Evolutionary conservation across 345 rosid species (phyloP), one percentile per base, ranked within the genome.

Genomic region (Adansonia digitata): DNA sequence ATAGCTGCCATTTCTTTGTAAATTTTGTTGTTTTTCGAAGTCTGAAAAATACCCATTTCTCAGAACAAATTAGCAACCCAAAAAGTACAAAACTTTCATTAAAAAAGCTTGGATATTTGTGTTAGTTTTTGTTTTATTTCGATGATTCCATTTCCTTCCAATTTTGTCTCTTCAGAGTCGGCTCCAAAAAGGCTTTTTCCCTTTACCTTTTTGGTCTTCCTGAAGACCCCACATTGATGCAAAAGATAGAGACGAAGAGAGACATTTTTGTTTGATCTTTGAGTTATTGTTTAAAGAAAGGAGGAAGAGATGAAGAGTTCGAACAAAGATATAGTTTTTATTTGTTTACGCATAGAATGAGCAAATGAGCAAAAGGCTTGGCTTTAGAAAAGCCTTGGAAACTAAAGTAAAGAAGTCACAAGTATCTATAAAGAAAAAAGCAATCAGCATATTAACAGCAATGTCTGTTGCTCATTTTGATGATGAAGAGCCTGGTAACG

Each of bases 381-480:
- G 86, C 43, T 60, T 87, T 70, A 67, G 56, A 20, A 87, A 80
- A 85, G 82, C 76, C 64, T 83, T 75, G 80, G 85, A 85, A 66
- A 26, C 63, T 52, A 52, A 53, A 37, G 35, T 75, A 24, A 75
- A 35, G 72, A 73, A 73, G 34, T 45, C 45, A n/a, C 68, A 73
- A 82, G 79, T 82, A 45, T 73, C 74, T 43, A 69, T 45, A 39
- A 93, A 80, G 81, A 88, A 82, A 75, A 75, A 86, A 75, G 73
- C 75, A 53, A 76, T 76, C 48, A 74, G 71, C 45, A 20, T 78
- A 56, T 86, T 88, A 62, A 67, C 79, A 22, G 79, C 86, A 55
- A 95, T 88, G 90, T 89, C 99, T 46, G 97, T 95, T 62, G 96
- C 97, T 56, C 97, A 91, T 79, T 98, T 85, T 27, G 98, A 93